Conservation (phyloP, 768 basidiomycete genomes). For the Boletus barrowsii region DNA sequence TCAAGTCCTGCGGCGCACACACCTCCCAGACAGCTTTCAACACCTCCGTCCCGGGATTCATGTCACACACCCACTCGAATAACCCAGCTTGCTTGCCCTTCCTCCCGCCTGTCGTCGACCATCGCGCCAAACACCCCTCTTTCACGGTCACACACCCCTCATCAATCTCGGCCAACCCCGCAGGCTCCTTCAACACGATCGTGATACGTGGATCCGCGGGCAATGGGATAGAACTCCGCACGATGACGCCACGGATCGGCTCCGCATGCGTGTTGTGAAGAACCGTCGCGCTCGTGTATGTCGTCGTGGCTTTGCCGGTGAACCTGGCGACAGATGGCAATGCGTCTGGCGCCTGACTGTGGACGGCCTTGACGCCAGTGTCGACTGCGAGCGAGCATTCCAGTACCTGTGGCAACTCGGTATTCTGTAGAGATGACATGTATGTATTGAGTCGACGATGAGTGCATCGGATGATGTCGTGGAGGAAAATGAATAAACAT, state of each 20-base stretch:
- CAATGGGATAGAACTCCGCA: constrained; percentile 29
- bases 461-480: background rate
- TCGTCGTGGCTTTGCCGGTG: constrained; percentile 10
- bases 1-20: constrained; percentile 21
- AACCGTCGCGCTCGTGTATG: constrained; percentile 15
- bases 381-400: constrained; percentile 23
- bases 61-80: constrained; percentile 31
- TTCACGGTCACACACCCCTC: constrained; percentile 10
- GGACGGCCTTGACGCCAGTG: constrained; percentile 10
- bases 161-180: constrained; percentile 19
- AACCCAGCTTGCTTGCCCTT: constrained; percentile 21
- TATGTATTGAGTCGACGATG: no score
- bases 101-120: constrained; percentile 18
- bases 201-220: constrained; percentile 27
- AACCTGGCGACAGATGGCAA: constrained; percentile 6
- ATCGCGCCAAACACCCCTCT: constrained; percentile 15
- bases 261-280: constrained; percentile 16
- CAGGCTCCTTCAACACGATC: constrained; percentile 26
- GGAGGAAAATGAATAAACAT: background rate
- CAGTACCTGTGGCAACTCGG: constrained; percentile 12
- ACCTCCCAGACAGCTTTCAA: constrained; percentile 32
- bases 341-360: constrained; percentile 11
- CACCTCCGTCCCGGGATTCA: constrained; percentile 22
- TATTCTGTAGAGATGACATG: constrained; percentile 2
- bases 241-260: constrained; percentile 11